These are phyloP conservation scores for Agaricus sinodeliciosus DNA, from an alignment of 768 basidiomycete genomes.

Conservation along the genomic window DNA sequence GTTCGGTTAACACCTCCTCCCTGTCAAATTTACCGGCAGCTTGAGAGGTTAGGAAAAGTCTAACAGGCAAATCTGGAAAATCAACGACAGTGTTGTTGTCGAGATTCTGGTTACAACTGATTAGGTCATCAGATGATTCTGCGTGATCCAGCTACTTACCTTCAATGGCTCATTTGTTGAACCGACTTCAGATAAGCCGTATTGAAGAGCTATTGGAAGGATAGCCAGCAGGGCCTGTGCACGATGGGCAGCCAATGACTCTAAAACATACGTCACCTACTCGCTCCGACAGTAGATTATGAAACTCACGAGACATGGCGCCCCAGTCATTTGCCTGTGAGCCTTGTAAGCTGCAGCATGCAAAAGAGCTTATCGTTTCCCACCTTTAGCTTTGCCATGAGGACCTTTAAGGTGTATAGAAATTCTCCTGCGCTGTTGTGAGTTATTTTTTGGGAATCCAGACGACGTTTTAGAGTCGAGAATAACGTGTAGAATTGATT, in stretches of 20 bases:
- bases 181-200: slow-evolving; percentile 38
- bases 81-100: slow-evolving; percentile 40
- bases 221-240: slow-evolving; percentile 33
- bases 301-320: slow-evolving; percentile 47
- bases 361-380: neutral
- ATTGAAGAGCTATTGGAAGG: slow-evolving; percentile 41
- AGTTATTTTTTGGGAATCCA: slow-evolving; percentile 43
- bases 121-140: neutral
- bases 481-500: slow-evolving; percentile 55
- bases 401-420: slow-evolving; percentile 48
- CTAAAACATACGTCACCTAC: slow-evolving; percentile 17
- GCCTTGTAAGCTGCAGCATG: neutral
- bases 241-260: slow-evolving; percentile 44
- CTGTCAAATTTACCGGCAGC: slow-evolving; percentile 12
- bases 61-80: slow-evolving; percentile 26
- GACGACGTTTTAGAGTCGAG: slow-evolving; percentile 32
- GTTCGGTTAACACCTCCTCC: slow-evolving; percentile 18
- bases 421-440: slow-evolving; percentile 49
- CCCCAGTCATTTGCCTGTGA: slow-evolving; percentile 61
- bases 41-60: slow-evolving; percentile 24
- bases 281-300: neutral
- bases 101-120: slow-evolving; percentile 33
- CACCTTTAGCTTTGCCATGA: slow-evolving; percentile 67
- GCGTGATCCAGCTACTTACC: slow-evolving; percentile 21
- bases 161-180: slow-evolving; percentile 44